Evolutionary conservation across 345 rosid species (phyloP).

Genomic region (Lumnitzera littorea): DNA sequence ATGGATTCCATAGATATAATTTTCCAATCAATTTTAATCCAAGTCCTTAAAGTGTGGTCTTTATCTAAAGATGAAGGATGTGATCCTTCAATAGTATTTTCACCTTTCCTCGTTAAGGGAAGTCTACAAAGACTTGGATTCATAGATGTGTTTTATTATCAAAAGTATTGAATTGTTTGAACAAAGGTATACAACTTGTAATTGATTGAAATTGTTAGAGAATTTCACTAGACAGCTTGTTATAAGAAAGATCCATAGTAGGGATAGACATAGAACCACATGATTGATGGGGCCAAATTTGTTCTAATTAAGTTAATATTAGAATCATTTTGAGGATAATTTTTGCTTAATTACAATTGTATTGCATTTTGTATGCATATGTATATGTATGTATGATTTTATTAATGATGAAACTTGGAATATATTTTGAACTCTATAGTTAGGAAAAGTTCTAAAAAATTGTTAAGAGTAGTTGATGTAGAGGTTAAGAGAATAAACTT

Average conservation of each 20-base stretch:
- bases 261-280: too few species aligned
- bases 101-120: neutral
- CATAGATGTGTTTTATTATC: slow-evolving; percentile 5
- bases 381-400: too few species aligned
- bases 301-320: too few species aligned
- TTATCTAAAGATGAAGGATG: neutral
- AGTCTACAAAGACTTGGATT: slow-evolving; percentile 16
- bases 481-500: too few species aligned
- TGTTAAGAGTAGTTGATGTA: too few species aligned
- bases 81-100: neutral
- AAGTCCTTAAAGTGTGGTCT: neutral
- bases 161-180: slow-evolving; percentile 13
- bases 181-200: slow-evolving; percentile 2
- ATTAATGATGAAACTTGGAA: too few species aligned
- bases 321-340: too few species aligned
- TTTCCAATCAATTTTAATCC: neutral
- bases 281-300: too few species aligned
- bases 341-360: too few species aligned
- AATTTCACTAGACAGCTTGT: slow-evolving; percentile 9
- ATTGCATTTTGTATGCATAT: too few species aligned
- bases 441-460: too few species aligned
- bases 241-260: slow-evolving; percentile 3
- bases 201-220: neutral
- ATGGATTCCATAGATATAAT: slow-evolving; percentile 1
- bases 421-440: too few species aligned